Evolutionary conservation across 208 protist species (phyloP).

Genomic region (Crithidia sp.): DNA sequence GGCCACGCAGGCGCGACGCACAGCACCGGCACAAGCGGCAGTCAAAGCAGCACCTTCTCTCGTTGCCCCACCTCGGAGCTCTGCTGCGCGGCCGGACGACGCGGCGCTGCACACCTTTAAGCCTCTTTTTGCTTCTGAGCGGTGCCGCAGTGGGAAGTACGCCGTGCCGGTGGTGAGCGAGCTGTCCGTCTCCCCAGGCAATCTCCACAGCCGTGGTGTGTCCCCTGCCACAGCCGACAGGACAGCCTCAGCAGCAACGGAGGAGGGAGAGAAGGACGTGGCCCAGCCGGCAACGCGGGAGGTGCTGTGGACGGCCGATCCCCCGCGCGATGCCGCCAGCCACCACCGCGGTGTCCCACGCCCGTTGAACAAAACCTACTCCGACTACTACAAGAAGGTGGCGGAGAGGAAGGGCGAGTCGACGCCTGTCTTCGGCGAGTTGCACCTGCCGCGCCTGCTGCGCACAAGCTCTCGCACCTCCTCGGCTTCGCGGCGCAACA

Average conservation of each 20-base stretch:
- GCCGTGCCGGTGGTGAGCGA: conserved; percentile 10
- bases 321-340: background rate
- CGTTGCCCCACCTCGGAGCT: no score
- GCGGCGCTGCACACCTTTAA: background rate
- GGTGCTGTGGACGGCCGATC: background rate
- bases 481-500: background rate
- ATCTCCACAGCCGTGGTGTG: background rate
- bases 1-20: background rate
- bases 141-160: conserved; percentile 14
- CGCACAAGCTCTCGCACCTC: background rate
- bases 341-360: conserved; percentile 6
- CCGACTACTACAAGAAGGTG: conserved; percentile 11
- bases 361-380: conserved; percentile 14
- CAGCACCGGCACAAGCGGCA: background rate
- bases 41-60: no score
- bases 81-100: no score
- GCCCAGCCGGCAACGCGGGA: background rate
- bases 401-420: conserved; percentile 1
- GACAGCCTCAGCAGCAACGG: background rate
- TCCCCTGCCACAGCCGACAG: background rate
- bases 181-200: background rate
- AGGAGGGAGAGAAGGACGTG: background rate
- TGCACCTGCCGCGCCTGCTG: conserved; percentile 5
- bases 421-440: background rate
- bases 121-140: conserved; percentile 23